Conservation (phyloP, 2,329 filamentous ascomycete genomes). For the Calonectria ilicicola region DNA sequence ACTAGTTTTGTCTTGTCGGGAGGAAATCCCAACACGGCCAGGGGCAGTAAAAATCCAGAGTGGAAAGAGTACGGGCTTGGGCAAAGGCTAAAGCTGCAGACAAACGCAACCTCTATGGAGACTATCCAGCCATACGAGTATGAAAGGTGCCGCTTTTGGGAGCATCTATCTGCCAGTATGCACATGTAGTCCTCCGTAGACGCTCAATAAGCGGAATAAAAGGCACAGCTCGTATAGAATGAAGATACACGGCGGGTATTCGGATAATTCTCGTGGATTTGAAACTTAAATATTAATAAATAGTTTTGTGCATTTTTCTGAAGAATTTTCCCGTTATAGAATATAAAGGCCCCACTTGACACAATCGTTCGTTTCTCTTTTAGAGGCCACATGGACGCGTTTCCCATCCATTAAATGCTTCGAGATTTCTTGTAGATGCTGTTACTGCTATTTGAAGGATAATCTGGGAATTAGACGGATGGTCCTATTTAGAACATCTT, state of each 20-base stretch:
- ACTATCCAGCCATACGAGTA: background rate
- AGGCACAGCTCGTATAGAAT: no score
- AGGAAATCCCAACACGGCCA: background rate
- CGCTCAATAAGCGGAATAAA: no score
- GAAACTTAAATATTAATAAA: no score
- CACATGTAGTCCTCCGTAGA: background rate
- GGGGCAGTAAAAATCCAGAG: background rate
- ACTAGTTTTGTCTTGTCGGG: background rate
- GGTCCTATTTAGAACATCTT: background rate
- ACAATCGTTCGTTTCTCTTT: no score
- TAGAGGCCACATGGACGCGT: no score
- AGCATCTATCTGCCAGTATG: background rate
- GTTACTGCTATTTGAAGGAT: background rate
- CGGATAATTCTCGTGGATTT: no score
- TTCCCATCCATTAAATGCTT: no score
- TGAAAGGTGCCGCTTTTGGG: background rate
- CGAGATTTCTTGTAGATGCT: no score
- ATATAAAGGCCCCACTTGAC: no score
- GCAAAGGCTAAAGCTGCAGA: background rate
- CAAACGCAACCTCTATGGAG: background rate
- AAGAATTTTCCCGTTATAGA: no score
- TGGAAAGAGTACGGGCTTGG: background rate
- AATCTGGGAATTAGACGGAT: background rate
- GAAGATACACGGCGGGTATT: no score
- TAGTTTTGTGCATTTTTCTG: no score